phyloP scores from a whole-genome alignment of 441 rosid genomes.

The Melastoma candidum region DNA sequence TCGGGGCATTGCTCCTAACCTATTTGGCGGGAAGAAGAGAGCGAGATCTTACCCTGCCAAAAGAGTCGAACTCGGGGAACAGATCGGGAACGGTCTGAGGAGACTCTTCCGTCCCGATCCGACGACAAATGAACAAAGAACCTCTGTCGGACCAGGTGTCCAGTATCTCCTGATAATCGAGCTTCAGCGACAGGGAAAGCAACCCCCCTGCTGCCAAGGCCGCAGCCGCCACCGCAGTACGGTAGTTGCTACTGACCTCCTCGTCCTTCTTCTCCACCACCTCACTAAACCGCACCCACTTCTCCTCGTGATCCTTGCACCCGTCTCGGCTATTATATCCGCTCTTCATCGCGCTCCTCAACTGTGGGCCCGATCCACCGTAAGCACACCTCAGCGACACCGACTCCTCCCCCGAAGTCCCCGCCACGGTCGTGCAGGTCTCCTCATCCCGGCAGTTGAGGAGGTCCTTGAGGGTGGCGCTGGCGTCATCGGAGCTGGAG shows the following conservation, averaged over 20 bases:
- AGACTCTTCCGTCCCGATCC: conserved; percentile 25
- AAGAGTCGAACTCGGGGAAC: conserved; percentile 17
- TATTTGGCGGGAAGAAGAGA: neutral
- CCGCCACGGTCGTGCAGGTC: conserved; percentile 18
- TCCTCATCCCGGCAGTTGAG: conserved; percentile 28
- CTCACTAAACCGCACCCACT: conserved; percentile 77
- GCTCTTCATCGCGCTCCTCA: conserved; percentile 54
- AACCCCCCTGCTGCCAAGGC: conserved; percentile 10
- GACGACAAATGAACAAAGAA: conserved; percentile 35
- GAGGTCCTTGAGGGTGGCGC: conserved; percentile 49
- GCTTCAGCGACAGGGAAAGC: conserved; percentile 47
- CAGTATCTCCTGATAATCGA: conserved; percentile 71
- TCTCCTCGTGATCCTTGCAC: conserved; percentile 40
- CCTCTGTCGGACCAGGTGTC: conserved; percentile 82
- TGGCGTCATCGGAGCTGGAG: conserved; percentile 21
- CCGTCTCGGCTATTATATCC: conserved; percentile 25
- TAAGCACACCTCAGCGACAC: conserved; percentile 10
- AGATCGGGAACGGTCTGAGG: conserved; percentile 77
- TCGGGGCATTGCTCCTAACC: too few species aligned
- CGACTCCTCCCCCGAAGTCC: conserved; percentile 7
- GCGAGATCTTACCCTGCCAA: conserved; percentile 25
- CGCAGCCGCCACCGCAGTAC: conserved; percentile 8
- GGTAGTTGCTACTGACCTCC: conserved; percentile 46
- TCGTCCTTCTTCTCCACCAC: conserved; percentile 51
- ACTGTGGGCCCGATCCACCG: conserved; percentile 16